Base-by-base conservation (phyloP, 23 red algal species). In the Gracilariopsis chorda region DNA sequence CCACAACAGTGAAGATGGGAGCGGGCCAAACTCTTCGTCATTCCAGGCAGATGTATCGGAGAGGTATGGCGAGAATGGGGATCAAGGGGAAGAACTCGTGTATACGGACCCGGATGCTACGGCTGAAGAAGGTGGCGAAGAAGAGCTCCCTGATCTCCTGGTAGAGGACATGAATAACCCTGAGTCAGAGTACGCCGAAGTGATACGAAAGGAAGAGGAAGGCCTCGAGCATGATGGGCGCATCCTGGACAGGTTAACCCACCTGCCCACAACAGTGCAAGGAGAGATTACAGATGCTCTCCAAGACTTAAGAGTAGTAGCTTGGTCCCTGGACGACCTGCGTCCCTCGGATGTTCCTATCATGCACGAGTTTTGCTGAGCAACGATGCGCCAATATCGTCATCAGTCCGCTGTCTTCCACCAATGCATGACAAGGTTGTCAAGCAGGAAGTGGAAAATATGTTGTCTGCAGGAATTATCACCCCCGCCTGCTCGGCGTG, bases 341-440 rank as follows among this genome's bases (percentile, higher is more conserved):
- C 28, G 43, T 17, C 58, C 36, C 9, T 4, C 59, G 2, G 9
- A 70, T 6, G 57, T 70, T 23, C 80, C 80, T 2, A 47, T 85
- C 37, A 48, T 35, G 12, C 80, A 51, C 44, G 9, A 55, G 12
- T 85, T 69, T 47, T 55, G 46, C 37, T 85, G 39, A 48, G 30
- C 7, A 41, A 85, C 40, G 80, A 85, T 11, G 30, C 59, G 16
- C 57, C 53, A 19, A 85, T 85, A 14, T 30, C 41, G 29, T 32
- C 36, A 0, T 2, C 25, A 7, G 41, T 37, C 4, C 57, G 53
- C 16, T 11, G 80, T 9, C 20, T 85, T 13, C 59, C 80, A 11
- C 80, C 80, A 19, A 85, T 30, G 59, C 59, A 85, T 30, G 45
- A 70, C 16, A 58, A 14, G 20, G 49, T 85, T 13, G 27, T 85